Conservation (phyloP, 768 basidiomycete genomes). For the Gloeophyllum trabeum region DNA sequence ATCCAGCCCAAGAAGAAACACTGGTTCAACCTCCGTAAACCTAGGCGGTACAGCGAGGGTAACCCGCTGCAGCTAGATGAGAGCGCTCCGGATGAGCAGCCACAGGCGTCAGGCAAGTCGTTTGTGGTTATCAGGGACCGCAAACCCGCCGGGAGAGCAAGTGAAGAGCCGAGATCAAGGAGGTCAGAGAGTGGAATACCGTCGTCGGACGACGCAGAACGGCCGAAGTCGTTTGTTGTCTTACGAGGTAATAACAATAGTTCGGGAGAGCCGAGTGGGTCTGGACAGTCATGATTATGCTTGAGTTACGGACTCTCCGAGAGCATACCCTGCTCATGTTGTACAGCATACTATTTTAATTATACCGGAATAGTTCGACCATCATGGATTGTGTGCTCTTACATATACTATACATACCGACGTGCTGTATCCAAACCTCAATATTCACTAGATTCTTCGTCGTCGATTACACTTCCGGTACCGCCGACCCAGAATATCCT, state of each 20-base stretch:
- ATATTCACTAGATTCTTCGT: constrained; percentile 11
- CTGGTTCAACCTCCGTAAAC: constrained; percentile 59
- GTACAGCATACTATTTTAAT: too few relatives aligned
- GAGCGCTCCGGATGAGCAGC: constrained; percentile 2
- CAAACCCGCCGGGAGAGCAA: too few relatives aligned
- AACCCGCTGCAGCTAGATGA: constrained; percentile 15
- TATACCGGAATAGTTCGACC: constrained; percentile 3
- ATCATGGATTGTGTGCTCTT: constrained; percentile 1
- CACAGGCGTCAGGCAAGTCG: constrained; percentile 15
- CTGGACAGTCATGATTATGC: too few relatives aligned
- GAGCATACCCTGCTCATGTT: too few relatives aligned
- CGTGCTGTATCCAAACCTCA: neutral
- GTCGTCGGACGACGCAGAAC: too few relatives aligned
- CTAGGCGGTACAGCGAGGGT: constrained; percentile 50
- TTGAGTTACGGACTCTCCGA: too few relatives aligned
- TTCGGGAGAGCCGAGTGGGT: too few relatives aligned
- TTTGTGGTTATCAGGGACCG: constrained; percentile 21
- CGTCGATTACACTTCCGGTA: constrained; percentile 18
- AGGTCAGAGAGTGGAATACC: too few relatives aligned
- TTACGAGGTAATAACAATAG: too few relatives aligned
- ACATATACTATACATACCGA: neutral
- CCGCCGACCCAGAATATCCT: constrained; percentile 80
- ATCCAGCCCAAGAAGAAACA: constrained; percentile 48
- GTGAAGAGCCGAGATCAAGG: too few relatives aligned
- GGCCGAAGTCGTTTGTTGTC: too few relatives aligned